Conservation (phyloP, 2,329 filamentous ascomycete species). For the Helotiales sp. region DNA sequence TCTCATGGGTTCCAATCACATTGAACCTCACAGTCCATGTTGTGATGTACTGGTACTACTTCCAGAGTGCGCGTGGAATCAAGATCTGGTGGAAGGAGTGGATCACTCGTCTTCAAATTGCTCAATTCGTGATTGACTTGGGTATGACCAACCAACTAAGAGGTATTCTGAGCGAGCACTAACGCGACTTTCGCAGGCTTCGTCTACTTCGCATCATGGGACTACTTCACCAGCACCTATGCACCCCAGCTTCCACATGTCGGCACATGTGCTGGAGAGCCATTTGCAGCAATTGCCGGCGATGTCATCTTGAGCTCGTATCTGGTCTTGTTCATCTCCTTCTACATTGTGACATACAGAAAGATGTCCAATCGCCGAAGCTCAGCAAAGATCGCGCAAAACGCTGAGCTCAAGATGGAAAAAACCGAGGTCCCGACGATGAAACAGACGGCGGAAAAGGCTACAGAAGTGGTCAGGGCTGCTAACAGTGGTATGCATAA, state of each 20-base stretch:
- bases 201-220: constrained; percentile 31
- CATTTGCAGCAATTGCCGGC: constrained; percentile 28
- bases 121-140: constrained; percentile 33
- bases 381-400: constrained; percentile 39
- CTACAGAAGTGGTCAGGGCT: constrained; percentile 11
- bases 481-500: constrained; percentile 16
- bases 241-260: constrained; percentile 24
- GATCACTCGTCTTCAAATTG: constrained; percentile 33
- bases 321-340: constrained; percentile 31
- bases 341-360: constrained; percentile 32
- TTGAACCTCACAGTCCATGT: constrained; percentile 33
- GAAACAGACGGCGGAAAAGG: constrained; percentile 16
- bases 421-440: constrained; percentile 17
- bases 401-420: constrained; percentile 17
- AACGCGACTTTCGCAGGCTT: constrained; percentile 16
- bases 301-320: constrained; percentile 29
- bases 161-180: not conserved
- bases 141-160: constrained; percentile 10
- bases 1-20: constrained; percentile 34
- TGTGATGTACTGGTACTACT: constrained; percentile 36
- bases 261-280: constrained; percentile 29
- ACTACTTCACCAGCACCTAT: constrained; percentile 28
- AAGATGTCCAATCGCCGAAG: constrained; percentile 35
- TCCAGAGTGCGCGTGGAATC: constrained; percentile 32
- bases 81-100: constrained; percentile 32